phyloP scores from a whole-genome alignment of 768 basidiomycete species.

The Dendrothele bispora region DNA sequence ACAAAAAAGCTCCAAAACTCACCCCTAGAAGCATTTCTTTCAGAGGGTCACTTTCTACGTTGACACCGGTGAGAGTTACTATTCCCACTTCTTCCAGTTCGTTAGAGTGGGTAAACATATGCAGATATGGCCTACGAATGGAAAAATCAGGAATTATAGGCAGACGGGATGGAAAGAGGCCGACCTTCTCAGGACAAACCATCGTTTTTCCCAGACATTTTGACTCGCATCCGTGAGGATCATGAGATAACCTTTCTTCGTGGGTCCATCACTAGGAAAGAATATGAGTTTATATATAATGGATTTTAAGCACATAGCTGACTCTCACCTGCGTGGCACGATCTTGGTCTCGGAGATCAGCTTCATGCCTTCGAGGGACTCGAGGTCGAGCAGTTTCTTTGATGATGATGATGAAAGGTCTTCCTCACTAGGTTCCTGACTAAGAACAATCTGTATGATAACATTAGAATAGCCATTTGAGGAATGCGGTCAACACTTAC shows the following conservation, averaged over 20 bases:
- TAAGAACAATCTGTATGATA: constrained; percentile 66
- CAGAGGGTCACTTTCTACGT: constrained; percentile 81
- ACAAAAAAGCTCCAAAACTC: constrained; percentile 30
- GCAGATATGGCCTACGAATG: constrained; percentile 78
- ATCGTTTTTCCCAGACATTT: constrained; percentile 79
- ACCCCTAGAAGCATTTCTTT: constrained; percentile 89
- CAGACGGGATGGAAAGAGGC: background rate
- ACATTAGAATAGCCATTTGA: constrained; percentile 20
- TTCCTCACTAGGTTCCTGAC: constrained; percentile 64
- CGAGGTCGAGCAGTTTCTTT: constrained; percentile 31
- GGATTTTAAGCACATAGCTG: constrained; percentile 5
- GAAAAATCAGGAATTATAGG: constrained; percentile 5
- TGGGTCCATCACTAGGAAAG: constrained; percentile 64
- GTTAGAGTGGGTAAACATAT: constrained; percentile 81
- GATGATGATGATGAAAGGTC: constrained; percentile 41
- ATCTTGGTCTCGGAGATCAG: constrained; percentile 73
- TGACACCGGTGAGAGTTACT: constrained; percentile 82
- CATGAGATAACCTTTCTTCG: constrained; percentile 83
- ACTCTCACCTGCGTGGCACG: constrained; percentile 66
- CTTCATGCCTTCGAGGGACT: constrained; percentile 56
- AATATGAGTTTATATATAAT: constrained; percentile 3
- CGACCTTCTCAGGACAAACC: constrained; percentile 87
- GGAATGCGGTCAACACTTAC: constrained; percentile 40
- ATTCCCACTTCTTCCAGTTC: constrained; percentile 83
- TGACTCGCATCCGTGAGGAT: constrained; percentile 79